Percentiles rank a stretch among this genome's conserved stretches.
phyloP scores from a whole-genome alignment of 345 rosid genomes.

The Hibiscus tridactylites region DNA sequence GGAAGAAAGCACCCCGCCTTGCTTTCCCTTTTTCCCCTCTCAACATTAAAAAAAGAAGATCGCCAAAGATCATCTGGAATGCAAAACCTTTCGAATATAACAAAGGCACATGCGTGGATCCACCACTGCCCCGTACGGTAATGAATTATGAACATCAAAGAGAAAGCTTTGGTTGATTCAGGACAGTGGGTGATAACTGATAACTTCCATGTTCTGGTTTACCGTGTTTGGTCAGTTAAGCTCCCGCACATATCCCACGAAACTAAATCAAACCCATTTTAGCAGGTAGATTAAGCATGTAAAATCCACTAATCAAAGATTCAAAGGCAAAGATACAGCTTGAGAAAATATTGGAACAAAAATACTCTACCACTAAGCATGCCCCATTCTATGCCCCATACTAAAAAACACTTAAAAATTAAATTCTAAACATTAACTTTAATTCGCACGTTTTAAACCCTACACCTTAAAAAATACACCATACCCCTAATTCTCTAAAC shows the following conservation, averaged over 20 bases:
- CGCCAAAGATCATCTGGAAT: not conserved
- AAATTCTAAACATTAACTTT: too few relatives aligned
- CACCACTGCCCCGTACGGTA: not conserved
- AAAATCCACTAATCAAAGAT: not conserved
- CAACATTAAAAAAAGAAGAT: not conserved
- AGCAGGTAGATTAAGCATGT: not conserved
- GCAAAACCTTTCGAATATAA: not conserved
- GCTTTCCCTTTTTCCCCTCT: not conserved
- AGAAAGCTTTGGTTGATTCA: not conserved
- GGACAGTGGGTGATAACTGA: too few relatives aligned
- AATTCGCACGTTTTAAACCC: too few relatives aligned
- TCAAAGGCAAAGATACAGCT: too few relatives aligned
- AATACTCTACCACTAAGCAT: too few relatives aligned
- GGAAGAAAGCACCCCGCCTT: constrained; percentile 17
- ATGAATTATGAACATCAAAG: not conserved
- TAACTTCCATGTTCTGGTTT: not conserved
- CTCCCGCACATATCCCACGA: not conserved
- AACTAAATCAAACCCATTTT: not conserved
- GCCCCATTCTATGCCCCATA: too few relatives aligned
- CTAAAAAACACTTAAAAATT: too few relatives aligned
- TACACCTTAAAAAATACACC: too few relatives aligned
- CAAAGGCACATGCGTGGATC: not conserved
- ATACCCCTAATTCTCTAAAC: too few relatives aligned
- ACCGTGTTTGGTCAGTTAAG: not conserved
- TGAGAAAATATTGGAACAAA: too few relatives aligned